Evolutionary conservation across 148 eudicot genomes (phyloP).

Genomic region (Euryodendron excelsum): DNA sequence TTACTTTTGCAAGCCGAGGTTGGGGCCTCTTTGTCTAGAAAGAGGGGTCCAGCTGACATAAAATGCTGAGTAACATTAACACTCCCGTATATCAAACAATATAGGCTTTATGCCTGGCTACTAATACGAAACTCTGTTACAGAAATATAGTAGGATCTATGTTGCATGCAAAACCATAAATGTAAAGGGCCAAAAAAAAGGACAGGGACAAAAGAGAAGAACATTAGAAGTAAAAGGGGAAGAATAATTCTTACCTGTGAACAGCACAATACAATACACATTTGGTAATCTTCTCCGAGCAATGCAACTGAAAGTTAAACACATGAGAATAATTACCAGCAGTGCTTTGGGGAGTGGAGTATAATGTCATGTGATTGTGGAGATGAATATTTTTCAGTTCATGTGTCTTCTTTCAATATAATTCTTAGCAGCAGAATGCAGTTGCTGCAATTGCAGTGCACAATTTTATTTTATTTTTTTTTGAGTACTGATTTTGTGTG

Average conservation of each 20-base stretch:
- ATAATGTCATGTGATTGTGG: too few species aligned
- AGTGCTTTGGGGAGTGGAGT: too few species aligned
- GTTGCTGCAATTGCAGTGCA: too few species aligned
- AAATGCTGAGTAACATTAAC: too few species aligned
- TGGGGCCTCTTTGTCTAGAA: too few species aligned
- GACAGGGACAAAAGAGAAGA: not conserved
- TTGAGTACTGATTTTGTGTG: too few species aligned
- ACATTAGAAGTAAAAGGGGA: not conserved
- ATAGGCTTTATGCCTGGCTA: not conserved
- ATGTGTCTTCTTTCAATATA: too few species aligned
- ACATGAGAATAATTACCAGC: too few species aligned
- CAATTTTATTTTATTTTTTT: too few species aligned
- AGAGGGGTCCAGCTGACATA: too few species aligned
- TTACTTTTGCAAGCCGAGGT: not conserved
- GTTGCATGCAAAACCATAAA: not conserved
- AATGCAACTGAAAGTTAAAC: conserved; percentile 58
- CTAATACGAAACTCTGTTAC: not conserved
- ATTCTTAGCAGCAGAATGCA: too few species aligned
- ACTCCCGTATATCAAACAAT: not conserved
- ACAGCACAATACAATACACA: conserved; percentile 74
- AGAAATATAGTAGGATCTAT: not conserved
- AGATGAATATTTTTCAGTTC: too few species aligned
- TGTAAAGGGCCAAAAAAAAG: not conserved
- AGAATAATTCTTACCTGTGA: conserved; percentile 53
- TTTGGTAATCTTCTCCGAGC: conserved; percentile 66